These are phyloP conservation scores for Aureoboletus auriporus DNA, from an alignment of 768 basidiomycete species.

Conservation along the genomic window DNA sequence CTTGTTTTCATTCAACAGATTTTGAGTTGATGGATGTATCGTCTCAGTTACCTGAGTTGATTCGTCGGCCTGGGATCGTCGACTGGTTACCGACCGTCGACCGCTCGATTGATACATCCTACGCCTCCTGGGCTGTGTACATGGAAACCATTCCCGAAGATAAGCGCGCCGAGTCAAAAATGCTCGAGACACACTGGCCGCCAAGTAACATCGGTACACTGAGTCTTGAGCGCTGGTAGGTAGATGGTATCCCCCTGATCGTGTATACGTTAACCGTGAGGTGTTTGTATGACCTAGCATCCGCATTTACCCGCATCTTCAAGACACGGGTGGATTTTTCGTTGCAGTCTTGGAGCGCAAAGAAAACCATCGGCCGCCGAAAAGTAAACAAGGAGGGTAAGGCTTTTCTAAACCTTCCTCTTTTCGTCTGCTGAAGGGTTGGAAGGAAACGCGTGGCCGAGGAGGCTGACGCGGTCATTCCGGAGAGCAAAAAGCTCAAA, in stretches of 20 bases:
- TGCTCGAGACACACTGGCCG: constrained; percentile 78
- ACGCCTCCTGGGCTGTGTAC: constrained; percentile 61
- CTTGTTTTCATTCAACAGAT: constrained; percentile 33
- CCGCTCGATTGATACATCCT: constrained; percentile 45
- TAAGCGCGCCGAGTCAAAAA: constrained; percentile 51
- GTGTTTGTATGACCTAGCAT: constrained; percentile 44
- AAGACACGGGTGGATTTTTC: constrained; percentile 97
- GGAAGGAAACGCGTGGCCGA: constrained; percentile 46
- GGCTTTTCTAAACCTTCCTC: not conserved
- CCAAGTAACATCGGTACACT: constrained; percentile 57
- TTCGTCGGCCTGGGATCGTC: constrained; percentile 70
- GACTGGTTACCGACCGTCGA: constrained; percentile 75
- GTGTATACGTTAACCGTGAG: not conserved
- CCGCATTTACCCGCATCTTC: constrained; percentile 90
- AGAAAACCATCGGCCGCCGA: constrained; percentile 3
- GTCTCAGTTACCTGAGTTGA: constrained; percentile 62
- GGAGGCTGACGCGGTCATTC: constrained; percentile 34
- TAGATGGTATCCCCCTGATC: not conserved
- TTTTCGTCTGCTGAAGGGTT: not conserved
- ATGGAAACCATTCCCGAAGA: constrained; percentile 45
- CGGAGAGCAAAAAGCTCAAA: constrained; percentile 50
- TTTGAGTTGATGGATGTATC: constrained; percentile 82
- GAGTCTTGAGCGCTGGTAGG: constrained; percentile 71
- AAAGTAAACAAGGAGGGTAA: constrained; percentile 15
- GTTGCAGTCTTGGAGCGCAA: constrained; percentile 80